phyloP scores from a whole-genome alignment of 1,284 basidiomycete genomes.

The Ustilago tritici region DNA sequence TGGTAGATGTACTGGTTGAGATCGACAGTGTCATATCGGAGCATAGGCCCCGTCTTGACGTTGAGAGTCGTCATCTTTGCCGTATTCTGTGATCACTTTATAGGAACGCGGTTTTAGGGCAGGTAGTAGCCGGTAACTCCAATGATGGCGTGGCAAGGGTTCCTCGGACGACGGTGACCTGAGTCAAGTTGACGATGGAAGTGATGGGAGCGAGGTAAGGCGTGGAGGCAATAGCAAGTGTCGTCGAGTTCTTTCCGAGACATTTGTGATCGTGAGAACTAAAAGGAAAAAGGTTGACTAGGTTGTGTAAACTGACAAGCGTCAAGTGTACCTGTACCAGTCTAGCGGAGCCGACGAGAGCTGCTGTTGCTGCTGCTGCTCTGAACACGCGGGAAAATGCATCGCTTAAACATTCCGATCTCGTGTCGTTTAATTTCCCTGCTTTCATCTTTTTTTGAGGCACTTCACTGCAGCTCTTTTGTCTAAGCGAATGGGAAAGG shows the following conservation, averaged over 20 bases:
- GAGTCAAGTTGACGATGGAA: background rate
- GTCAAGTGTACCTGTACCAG: background rate
- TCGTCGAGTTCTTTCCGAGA: background rate
- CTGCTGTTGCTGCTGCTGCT: background rate
- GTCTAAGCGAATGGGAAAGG: background rate
- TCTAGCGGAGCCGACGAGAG: background rate
- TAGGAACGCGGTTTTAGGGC: slow-evolving; percentile 1
- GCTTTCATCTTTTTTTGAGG: too few relatives aligned
- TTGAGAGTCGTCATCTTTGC: slow-evolving; percentile 59
- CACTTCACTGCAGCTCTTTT: background rate
- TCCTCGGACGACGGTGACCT: background rate
- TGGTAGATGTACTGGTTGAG: slow-evolving; percentile 77
- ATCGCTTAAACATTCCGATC: slow-evolving; percentile 7
- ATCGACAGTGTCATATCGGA: slow-evolving; percentile 90
- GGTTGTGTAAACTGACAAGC: background rate
- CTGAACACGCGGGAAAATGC: slow-evolving; percentile 1
- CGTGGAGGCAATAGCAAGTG: background rate
- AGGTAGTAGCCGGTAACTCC: background rate
- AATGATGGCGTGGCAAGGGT: background rate
- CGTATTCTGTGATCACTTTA: background rate
- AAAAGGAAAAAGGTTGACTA: background rate
- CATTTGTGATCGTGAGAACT: background rate
- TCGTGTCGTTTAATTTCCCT: background rate
- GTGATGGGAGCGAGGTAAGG: background rate
- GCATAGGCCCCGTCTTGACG: slow-evolving; percentile 77